A percentile compares a stretch with the other conserved stretches of the same genome.
phyloP scores from a whole-genome alignment of 768 basidiomycete species.

The Gyrodon lividus region DNA sequence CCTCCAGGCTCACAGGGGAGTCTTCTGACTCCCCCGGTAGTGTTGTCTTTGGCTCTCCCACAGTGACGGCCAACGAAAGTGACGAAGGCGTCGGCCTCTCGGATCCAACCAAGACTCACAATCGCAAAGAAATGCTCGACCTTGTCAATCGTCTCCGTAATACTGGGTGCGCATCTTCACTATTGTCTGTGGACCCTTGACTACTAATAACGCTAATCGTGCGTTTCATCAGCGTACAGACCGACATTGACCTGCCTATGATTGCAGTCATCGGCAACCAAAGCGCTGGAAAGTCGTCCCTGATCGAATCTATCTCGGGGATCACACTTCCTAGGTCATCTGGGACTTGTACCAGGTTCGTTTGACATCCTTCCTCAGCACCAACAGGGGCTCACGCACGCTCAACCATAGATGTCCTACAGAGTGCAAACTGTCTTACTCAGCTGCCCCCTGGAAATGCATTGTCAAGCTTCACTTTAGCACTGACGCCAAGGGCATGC shows the following conservation, averaged over 20 bases:
- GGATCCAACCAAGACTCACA: constrained; percentile 40
- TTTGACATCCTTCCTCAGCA: not conserved
- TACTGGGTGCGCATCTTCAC: constrained; percentile 48
- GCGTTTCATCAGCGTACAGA: constrained; percentile 47
- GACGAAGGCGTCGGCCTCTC: constrained; percentile 50
- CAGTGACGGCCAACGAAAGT: not conserved
- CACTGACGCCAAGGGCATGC: constrained; percentile 36
- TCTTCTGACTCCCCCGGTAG: not conserved
- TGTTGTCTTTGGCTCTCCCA: not conserved
- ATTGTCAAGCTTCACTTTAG: constrained; percentile 42
- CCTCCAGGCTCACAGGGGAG: not conserved
- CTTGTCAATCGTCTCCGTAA: constrained; percentile 57
- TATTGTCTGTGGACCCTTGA: too few relatives aligned
- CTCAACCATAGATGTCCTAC: constrained; percentile 43
- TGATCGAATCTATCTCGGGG: constrained; percentile 72
- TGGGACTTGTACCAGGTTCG: constrained; percentile 71
- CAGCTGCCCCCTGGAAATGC: constrained; percentile 44
- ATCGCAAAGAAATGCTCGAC: constrained; percentile 53
- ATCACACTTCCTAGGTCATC: constrained; percentile 65
- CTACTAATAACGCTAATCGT: too few relatives aligned
- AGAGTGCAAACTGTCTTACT: constrained; percentile 47
- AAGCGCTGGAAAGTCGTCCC: constrained; percentile 69
- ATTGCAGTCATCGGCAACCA: constrained; percentile 70
- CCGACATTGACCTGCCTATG: constrained; percentile 67
- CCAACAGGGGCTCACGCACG: not conserved